These are phyloP conservation scores for Bromus sterilis DNA, from an alignment of 176 grass and related monocot species.

Conservation along the genomic window DNA sequence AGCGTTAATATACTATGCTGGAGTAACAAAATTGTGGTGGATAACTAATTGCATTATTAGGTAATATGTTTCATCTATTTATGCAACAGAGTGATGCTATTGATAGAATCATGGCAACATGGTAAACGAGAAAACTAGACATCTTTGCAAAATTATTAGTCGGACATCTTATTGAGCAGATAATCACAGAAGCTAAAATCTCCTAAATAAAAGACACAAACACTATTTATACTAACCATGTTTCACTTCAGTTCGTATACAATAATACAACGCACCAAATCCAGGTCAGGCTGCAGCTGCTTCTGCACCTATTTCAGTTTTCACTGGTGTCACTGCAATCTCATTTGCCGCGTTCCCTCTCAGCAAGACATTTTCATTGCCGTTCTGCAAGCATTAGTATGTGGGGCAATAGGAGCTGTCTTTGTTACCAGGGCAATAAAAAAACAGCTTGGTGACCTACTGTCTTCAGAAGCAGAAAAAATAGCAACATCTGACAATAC, in stretches of 20 bases:
- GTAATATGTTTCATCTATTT: not conserved
- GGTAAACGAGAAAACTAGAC: not conserved
- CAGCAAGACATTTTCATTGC: conserved; percentile 56
- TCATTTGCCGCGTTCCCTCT: conserved; percentile 89
- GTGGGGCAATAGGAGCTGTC: conserved; percentile 69
- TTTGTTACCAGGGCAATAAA: conserved; percentile 58
- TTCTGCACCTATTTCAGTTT: conserved; percentile 89
- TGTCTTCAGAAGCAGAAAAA: conserved; percentile 82
- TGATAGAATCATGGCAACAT: conserved; percentile 7
- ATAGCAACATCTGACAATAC: conserved; percentile 20
- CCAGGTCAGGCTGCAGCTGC: conserved; percentile 94
- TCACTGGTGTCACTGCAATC: conserved; percentile 75
- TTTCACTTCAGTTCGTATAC: conserved; percentile 85
- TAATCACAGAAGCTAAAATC: not conserved
- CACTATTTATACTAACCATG: conserved; percentile 14
- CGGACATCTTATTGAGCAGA: not conserved
- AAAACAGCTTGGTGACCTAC: conserved; percentile 73
- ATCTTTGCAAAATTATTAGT: not conserved
- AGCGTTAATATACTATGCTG: not conserved
- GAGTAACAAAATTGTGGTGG: not conserved
- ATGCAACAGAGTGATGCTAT: conserved; percentile 2
- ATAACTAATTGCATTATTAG: conserved; percentile 2
- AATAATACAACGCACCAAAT: conserved; percentile 89
- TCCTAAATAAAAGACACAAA: conserved; percentile 3
- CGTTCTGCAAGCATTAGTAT: conserved; percentile 67